Evolutionary conservation across 208 protist genomes (phyloP).

Genomic region (Balamuthia mandrillaris): DNA sequence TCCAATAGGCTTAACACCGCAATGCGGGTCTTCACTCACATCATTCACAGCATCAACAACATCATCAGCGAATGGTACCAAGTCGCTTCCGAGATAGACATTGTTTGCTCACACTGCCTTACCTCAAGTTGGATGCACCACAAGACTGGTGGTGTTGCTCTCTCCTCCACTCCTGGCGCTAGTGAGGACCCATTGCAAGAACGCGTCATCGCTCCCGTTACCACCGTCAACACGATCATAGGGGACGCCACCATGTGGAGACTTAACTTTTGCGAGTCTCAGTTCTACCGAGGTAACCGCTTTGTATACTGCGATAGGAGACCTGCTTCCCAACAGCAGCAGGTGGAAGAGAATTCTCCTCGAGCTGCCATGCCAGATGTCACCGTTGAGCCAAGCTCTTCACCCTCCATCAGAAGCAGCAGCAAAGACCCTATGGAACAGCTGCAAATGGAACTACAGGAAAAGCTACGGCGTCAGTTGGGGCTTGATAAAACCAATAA

Average conservation of each 20-base stretch:
- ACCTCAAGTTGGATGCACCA: neutral
- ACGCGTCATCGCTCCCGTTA: neutral
- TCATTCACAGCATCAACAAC: neutral
- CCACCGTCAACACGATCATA: too few species aligned
- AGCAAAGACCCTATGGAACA: neutral
- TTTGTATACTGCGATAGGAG: neutral
- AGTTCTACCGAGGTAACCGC: neutral
- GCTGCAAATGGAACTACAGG: neutral
- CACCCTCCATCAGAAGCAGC: neutral
- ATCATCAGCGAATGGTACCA: constrained; percentile 25
- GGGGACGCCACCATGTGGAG: neutral
- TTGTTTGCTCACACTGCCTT: neutral
- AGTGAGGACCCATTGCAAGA: neutral
- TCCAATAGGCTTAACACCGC: too few species aligned
- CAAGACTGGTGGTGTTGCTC: neutral
- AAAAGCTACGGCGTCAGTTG: neutral
- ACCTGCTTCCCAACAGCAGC: too few species aligned
- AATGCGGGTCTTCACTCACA: too few species aligned
- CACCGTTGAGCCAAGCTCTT: neutral
- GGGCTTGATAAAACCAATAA: neutral
- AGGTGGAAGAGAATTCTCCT: neutral
- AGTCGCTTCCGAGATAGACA: neutral
- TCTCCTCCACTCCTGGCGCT: neutral
- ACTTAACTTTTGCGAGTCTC: neutral
- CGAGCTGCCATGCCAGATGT: neutral